Evolutionary conservation across 2,329 filamentous ascomycete species (phyloP), one percentile per base, ranked within the genome.

Genomic region (Magnaporthiopsis poae): DNA sequence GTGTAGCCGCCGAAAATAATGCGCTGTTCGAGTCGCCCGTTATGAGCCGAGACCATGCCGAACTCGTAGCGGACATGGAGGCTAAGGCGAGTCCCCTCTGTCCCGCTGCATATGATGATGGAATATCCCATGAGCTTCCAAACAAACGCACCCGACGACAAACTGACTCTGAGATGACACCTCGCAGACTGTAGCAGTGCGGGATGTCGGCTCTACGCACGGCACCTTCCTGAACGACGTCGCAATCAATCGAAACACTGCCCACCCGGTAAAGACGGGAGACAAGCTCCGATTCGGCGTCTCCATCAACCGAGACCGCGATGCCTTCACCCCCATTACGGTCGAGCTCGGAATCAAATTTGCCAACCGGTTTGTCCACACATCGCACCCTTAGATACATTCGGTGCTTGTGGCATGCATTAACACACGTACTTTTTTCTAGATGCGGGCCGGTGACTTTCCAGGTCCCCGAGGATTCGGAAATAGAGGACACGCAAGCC

Each of bases 1-100:
- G 80, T 59, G 64, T 78, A 3, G 72, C 78, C 4, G 71, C 71
- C 4, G 2, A 59, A 0, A 71, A 71, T 56, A 92, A 91, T 74
- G 85, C 81, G 21, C 90, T 82, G 81, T 89, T 91, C 67, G 84
- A 90, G 69, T 89, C 85, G 67, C 85, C 88, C 0, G 88, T 91
- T 52, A 88, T 92, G 80, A 91, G 88, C 31, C 81, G 89, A 61
- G 74, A 84, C 13, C 89, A 92, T 75, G 90, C 89, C 21, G 76
- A 83, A 61, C 72, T 88, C 5, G 70, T 72, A 21, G 78, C 82
- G 5, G 76, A 83, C 63, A 71, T 79, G 12, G 73, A 79, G 2
- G 71, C 74, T 8, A 78, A 81, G 74, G 85, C 85, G 75, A 67
- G 46, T 25, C 9, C 21, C n/a, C 21, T 56, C 46, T 56, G 15